Base-by-base conservation (phyloP, 257 asterid species). In the Solanum corneliomulleri region DNA sequence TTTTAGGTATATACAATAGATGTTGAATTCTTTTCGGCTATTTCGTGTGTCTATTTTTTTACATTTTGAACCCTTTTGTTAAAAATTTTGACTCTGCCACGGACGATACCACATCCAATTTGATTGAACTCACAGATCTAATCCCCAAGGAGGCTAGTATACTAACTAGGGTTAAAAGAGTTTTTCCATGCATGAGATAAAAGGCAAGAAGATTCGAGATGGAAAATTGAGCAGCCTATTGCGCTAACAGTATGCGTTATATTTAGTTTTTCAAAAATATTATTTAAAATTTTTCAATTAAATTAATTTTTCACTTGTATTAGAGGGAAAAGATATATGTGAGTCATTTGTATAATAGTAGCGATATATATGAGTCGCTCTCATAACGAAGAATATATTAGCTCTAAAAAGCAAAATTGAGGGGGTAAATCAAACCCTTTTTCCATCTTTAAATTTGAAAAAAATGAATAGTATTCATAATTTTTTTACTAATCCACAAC, bases 11-110 rank as follows among this genome's bases (percentile, higher is more conserved):
- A 5, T 37, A 37, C 1, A 6, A 5, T 37, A 6, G 0, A 37
- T 37, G 39, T 35, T 6, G 0, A 35, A 37, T 0, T 1, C 39
- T 37, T 37, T 37, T 37, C 5, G 2, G 1, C 1, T 37, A 37
- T 0, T 37, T 37, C 0, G 1, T 6, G 0, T 37, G 7, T 37
- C 7, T 37, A 37, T 37, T 35, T 6, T 1, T 5, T 37, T 37
- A 37, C 1, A 37, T 37, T 37, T 6, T 37, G 7, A 37, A 37
- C 2, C 7, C 39, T 0, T 35, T 37, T 6, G 0, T 37, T 37
- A 1, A 37, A 37, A 37, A 0, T 37, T 5, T 6, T 37, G 1
- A 1, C 7, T 37, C 7, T 1, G 1, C 7, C 39, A 37, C 7
- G 1, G 39, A 37, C 39, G 7, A 37, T 37, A 37, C 7, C 1